Percentiles rank a stretch among this genome's conserved stretches.
Conservation (phyloP, 306 rosid genomes). For the Biancaea sappan region DNA sequence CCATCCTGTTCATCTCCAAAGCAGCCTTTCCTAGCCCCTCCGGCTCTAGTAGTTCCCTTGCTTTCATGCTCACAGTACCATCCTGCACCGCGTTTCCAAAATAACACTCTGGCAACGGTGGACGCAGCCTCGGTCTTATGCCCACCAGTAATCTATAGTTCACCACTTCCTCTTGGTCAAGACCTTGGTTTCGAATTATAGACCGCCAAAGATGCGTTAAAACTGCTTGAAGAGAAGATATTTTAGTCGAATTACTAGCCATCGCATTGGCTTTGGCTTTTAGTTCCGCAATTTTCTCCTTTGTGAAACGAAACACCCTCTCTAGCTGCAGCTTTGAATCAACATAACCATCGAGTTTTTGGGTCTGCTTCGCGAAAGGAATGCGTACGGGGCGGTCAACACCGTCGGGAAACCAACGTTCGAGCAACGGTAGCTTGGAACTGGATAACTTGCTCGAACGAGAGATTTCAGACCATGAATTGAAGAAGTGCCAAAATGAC, state of each 20-base stretch:
- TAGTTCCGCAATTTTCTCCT: constrained; percentile 29
- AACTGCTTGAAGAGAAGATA: constrained; percentile 49
- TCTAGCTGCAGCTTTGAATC: background rate
- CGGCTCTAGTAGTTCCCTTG: constrained; percentile 14
- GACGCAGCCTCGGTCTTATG: constrained; percentile 29
- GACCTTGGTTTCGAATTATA: constrained; percentile 17
- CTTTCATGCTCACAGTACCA: constrained; percentile 18
- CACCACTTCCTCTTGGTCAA: constrained; percentile 22
- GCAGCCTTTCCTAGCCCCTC: constrained; percentile 34
- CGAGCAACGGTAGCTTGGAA: background rate
- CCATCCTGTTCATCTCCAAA: constrained; percentile 28
- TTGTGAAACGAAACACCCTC: constrained; percentile 37
- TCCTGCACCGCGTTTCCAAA: constrained; percentile 30
- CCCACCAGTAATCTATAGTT: constrained; percentile 27
- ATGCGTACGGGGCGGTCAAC: constrained; percentile 8
- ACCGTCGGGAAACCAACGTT: background rate
- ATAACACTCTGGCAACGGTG: constrained; percentile 28
- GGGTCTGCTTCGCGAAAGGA: background rate
- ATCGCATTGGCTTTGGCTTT: constrained; percentile 44
- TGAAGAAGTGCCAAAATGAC: constrained; percentile 44
- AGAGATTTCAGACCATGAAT: constrained; percentile 47
- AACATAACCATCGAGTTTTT: background rate
- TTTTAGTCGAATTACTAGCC: background rate
- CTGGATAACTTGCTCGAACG: background rate
- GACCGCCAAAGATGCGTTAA: constrained; percentile 46